Base-by-base conservation (phyloP, 2,329 filamentous ascomycete genomes). In the Fusarium penzigii region DNA sequence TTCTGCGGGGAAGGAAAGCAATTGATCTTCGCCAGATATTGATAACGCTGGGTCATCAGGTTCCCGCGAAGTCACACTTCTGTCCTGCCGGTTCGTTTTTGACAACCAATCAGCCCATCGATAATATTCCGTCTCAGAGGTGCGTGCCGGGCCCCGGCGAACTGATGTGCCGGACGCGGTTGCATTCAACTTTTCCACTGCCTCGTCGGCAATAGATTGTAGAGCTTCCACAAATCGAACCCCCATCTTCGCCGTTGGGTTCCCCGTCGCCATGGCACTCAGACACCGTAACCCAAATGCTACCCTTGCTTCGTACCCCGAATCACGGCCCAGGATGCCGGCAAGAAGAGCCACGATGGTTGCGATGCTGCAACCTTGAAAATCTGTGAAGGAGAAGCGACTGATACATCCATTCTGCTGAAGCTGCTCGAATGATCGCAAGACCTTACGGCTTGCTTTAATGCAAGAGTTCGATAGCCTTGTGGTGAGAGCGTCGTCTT, bases 331-430 rank as follows among this genome's bases (percentile, higher is more conserved):
- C 6, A 70, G 50, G 14, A 73, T 70, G 0, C 70, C 70, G 4
- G 68, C 58, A 3, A 73, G 55, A 11, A 73, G 50, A 5, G 66
- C 61, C 7, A 72, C 65, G 20, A 72, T 72, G 2, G 68, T 72
- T 5, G 70, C 70, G 14, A 69, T 71, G 38, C 70, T 72, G 50
- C 70, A 72, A 12, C 68, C 70, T 45, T 73, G 70, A 17, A 73
- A 72, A 53, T 73, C 70, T 5, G 70, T 71, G 43, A 73, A 73
- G 0, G 70, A 72, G 44, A 73, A 72, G 0, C 66, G 63, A 2
- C 67, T 66, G n/a, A 68, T 65, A 9, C 70, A 70, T 3, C 62
- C 59, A 3, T 60, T 68, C 2, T 44, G 48, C 3, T 51, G 58
- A 14, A 72, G 44, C 3, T 49, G 63, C 41, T 71, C 67, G 29